Evolutionary conservation across 2,329 filamentous ascomycete species (phyloP).

Genomic region (Stachybotrys elegans): DNA sequence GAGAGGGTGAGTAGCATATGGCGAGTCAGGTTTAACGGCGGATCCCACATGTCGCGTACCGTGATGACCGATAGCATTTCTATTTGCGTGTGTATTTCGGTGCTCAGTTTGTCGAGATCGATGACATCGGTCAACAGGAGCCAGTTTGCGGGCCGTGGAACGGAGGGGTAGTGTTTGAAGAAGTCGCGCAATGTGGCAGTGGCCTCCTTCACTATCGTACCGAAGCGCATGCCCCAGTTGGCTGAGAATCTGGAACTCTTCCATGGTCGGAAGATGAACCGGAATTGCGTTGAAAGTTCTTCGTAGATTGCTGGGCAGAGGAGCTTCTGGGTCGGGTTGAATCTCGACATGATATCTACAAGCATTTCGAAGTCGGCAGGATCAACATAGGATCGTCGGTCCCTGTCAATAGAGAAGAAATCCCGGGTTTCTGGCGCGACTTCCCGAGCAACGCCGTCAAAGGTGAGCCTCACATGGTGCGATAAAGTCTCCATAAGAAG

Average conservation of each 20-base stretch:
- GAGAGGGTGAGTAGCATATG: slow-evolving; percentile 48
- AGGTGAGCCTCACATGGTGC: too few species aligned
- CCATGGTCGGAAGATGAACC: slow-evolving; percentile 10
- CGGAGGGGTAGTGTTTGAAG: too few species aligned
- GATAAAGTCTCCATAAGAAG: slow-evolving; percentile 16
- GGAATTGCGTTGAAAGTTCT: not conserved
- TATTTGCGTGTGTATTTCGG: not conserved
- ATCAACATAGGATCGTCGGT: slow-evolving; percentile 32
- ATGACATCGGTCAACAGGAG: too few species aligned
- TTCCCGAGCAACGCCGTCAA: too few species aligned
- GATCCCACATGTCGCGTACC: slow-evolving; percentile 24
- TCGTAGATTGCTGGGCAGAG: slow-evolving; percentile 7
- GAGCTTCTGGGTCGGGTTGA: slow-evolving; percentile 26
- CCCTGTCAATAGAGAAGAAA: slow-evolving; percentile 27
- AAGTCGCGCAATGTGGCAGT: too few species aligned
- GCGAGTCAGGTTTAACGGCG: slow-evolving; percentile 28
- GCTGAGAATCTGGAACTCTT: too few species aligned
- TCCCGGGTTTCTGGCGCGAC: too few species aligned
- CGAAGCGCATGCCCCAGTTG: slow-evolving; percentile 9
- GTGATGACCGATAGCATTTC: slow-evolving; percentile 7
- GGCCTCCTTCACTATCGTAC: too few species aligned
- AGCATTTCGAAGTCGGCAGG: slow-evolving; percentile 19
- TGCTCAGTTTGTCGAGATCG: too few species aligned
- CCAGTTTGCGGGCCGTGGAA: too few species aligned
- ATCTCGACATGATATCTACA: slow-evolving; percentile 13